Percentiles rank a stretch among this genome's conserved stretches.
phyloP scores from a whole-genome alignment of 192 early-diverging fungal species.

The Coemansia sp. region DNA sequence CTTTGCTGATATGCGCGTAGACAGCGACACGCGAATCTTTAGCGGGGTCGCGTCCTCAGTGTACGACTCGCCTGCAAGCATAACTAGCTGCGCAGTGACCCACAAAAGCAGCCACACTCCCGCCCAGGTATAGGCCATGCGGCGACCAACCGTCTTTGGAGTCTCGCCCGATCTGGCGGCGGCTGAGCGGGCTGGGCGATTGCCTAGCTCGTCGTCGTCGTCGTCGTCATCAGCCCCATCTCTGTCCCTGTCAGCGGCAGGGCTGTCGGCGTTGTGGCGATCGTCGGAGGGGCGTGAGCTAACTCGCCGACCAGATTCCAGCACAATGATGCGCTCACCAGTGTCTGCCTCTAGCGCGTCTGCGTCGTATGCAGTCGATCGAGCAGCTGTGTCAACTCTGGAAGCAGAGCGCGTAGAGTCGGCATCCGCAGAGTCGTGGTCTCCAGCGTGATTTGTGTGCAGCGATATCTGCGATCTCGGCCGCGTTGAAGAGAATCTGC shows the following conservation, averaged over 20 bases:
- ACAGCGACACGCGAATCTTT: constrained; percentile 39
- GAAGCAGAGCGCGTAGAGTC: not conserved
- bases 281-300: not conserved
- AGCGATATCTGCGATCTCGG: constrained; percentile 54
- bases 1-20: constrained; percentile 24
- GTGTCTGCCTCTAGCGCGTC: not conserved
- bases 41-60: constrained; percentile 14
- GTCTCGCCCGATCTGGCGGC: constrained; percentile 23
- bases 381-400: not conserved
- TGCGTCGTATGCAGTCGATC: not conserved
- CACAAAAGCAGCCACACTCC: constrained; percentile 35
- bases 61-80: constrained; percentile 38
- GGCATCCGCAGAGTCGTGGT: constrained; percentile 1
- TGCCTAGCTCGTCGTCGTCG: constrained; percentile 29
- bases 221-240: no score
- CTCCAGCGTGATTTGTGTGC: constrained; percentile 25
- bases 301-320: constrained; percentile 1
- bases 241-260: not conserved
- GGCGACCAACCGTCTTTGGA: constrained; percentile 33
- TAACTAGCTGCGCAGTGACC: constrained; percentile 22
- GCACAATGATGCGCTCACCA: constrained; percentile 22
- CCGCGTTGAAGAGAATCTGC: not conserved
- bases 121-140: constrained; percentile 38
- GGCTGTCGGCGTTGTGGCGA: not conserved
- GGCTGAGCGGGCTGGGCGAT: not conserved